Percentiles rank a stretch among this genome's conserved stretches.
Evolutionary conservation across 192 early-diverging fungal species (phyloP).

Genomic region (Entomortierella beljakovae): DNA sequence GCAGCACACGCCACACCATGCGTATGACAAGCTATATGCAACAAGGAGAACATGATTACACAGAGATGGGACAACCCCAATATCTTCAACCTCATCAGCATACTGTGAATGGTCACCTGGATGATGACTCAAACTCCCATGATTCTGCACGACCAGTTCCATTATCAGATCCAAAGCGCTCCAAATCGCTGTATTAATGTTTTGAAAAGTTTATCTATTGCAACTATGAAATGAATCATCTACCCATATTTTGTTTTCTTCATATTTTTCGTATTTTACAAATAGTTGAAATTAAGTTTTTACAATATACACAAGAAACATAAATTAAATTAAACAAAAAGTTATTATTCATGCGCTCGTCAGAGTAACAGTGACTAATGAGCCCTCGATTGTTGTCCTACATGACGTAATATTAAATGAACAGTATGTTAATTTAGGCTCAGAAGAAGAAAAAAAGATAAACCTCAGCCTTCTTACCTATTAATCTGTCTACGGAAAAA

Average conservation of each 20-base stretch:
- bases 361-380: conserved; percentile 49
- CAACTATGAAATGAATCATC: neutral
- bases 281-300: no score
- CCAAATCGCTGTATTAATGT: conserved; percentile 48
- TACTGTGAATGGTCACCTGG: neutral
- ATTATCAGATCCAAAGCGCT: conserved; percentile 35
- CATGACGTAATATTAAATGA: neutral
- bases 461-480: conserved; percentile 30
- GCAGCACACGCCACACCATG: neutral
- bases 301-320: conserved; percentile 1
- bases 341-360: conserved; percentile 24
- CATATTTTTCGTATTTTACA: neutral
- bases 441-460: neutral
- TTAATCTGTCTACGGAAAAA: conserved; percentile 58
- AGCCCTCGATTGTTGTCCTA: conserved; percentile 46
- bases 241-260: neutral
- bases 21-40: conserved; percentile 40
- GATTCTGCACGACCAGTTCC: conserved; percentile 19
- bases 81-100: neutral
- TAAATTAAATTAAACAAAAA: conserved; percentile 4
- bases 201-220: neutral
- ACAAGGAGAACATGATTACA: conserved; percentile 26
- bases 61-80: conserved; percentile 6
- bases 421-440: neutral
- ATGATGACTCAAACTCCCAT: conserved; percentile 8